Percentiles rank a stretch among this genome's conserved stretches.
Evolutionary conservation across 441 rosid species (phyloP).

Genomic region (Brassica hybrid): DNA sequence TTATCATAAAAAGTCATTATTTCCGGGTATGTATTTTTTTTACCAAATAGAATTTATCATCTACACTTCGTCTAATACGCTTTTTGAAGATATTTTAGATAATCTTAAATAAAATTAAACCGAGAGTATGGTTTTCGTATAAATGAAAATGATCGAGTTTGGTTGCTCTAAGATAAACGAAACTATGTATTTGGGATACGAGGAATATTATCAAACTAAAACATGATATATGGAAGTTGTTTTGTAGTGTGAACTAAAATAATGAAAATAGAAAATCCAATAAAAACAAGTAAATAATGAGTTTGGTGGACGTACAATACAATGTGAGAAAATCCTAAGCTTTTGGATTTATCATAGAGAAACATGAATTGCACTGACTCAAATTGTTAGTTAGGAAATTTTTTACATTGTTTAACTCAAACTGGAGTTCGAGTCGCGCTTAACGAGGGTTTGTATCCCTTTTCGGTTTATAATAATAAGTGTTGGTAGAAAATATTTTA

Average conservation of each 20-base stretch:
- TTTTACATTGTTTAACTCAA: neutral
- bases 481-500: too few relatives aligned
- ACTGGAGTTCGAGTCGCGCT: neutral
- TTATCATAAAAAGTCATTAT: neutral
- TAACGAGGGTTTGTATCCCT: too few relatives aligned
- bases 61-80: neutral
- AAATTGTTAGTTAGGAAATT: neutral
- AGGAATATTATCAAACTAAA: neutral
- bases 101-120: neutral
- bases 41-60: neutral
- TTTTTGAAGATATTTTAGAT: neutral
- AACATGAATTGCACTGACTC: neutral
- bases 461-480: too few relatives aligned
- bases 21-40: neutral
- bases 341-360: neutral
- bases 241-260: neutral
- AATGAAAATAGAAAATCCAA: neutral
- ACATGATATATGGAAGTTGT: neutral
- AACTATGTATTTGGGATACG: neutral
- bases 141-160: neutral
- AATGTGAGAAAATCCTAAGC: neutral
- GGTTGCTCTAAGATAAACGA: neutral
- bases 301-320: neutral
- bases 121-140: neutral
- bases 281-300: neutral